phyloP scores from a whole-genome alignment of 768 basidiomycete species.

The Tephrocybe sp. region DNA sequence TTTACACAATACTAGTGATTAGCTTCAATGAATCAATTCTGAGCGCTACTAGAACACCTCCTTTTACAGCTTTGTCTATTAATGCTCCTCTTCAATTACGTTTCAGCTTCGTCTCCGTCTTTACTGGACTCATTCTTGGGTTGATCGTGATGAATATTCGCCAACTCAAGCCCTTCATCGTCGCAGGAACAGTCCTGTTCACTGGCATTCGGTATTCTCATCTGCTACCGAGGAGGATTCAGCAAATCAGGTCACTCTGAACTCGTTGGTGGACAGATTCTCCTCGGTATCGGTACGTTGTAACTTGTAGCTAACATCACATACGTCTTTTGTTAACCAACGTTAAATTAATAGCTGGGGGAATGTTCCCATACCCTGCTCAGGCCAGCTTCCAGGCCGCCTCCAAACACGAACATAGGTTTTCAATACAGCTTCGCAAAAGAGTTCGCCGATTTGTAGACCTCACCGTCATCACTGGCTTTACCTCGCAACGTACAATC shows the following conservation, averaged over 20 bases:
- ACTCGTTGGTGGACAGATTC: neutral
- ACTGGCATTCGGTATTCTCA: neutral
- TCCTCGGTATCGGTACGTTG: neutral
- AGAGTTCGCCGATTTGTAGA: no score
- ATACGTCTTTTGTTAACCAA: neutral
- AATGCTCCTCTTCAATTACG: neutral
- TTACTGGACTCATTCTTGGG: neutral
- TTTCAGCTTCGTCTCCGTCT: neutral
- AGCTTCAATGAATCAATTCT: neutral
- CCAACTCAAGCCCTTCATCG: neutral
- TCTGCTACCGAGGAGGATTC: neutral
- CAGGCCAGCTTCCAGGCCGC: neutral
- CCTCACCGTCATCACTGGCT: neutral
- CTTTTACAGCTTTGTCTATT: neutral
- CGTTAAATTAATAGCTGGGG: neutral
- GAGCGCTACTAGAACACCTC: neutral
- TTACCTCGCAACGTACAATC: neutral
- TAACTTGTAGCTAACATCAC: neutral
- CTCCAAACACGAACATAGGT: neutral
- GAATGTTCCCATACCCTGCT: neutral
- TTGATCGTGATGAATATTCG: neutral
- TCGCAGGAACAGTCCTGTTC: neutral
- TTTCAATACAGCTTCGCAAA: no score
- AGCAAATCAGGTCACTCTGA: neutral
- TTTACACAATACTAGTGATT: neutral